Evolutionary conservation across 1,284 basidiomycete species (phyloP).

Genomic region (Ustilago cynodontis): DNA sequence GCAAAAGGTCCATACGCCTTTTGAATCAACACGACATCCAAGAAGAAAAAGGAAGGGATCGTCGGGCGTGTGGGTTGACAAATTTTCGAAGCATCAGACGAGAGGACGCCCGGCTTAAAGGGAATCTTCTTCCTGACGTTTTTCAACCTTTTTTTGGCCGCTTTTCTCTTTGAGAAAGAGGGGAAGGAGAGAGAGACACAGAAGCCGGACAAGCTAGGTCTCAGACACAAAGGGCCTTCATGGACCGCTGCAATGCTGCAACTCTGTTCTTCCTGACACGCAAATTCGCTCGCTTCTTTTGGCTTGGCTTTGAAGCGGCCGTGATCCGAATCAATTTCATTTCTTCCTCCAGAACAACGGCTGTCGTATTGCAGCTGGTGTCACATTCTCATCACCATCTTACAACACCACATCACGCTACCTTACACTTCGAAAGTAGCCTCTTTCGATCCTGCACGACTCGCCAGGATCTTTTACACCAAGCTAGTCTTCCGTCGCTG

Average conservation of each 20-base stretch:
- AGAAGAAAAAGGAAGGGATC: not conserved
- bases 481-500: not conserved
- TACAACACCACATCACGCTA: slow-evolving; percentile 14
- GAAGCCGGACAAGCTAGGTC: too few relatives aligned
- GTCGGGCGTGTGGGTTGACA: not conserved
- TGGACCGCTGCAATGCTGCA: not conserved
- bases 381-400: slow-evolving; percentile 31
- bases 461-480: slow-evolving; percentile 18
- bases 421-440: slow-evolving; percentile 15
- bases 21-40: not conserved
- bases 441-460: slow-evolving; percentile 4
- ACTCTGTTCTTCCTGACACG: not conserved
- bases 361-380: not conserved
- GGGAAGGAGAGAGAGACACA: too few relatives aligned
- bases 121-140: slow-evolving; percentile 10
- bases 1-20: not conserved
- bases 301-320: slow-evolving; percentile 9
- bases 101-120: too few relatives aligned
- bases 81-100: slow-evolving; percentile 1
- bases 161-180: not conserved
- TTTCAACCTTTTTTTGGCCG: not conserved
- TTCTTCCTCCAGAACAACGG: slow-evolving; percentile 2
- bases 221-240: not conserved
- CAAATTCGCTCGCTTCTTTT: slow-evolving; percentile 3
- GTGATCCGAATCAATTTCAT: slow-evolving; percentile 33